phyloP scores from a whole-genome alignment of 176 grass and related monocot species.

The Tillandsia leiboldiana region DNA sequence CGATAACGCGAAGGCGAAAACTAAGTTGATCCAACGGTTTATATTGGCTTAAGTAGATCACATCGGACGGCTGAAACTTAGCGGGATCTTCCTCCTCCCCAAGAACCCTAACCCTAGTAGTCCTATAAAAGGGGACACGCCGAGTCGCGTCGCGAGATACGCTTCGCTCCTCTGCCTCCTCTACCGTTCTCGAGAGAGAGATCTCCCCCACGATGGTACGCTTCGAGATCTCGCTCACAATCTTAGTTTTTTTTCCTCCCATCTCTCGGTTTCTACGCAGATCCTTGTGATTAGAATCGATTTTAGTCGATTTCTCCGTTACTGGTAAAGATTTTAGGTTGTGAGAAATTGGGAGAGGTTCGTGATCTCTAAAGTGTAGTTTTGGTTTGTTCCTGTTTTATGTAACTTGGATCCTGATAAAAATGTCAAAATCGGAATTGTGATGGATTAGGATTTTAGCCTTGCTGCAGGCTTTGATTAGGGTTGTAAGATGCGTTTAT shows the following conservation, averaged over 20 bases:
- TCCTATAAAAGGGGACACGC: neutral
- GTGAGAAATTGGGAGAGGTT: neutral
- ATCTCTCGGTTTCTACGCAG: neutral
- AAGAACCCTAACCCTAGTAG: neutral
- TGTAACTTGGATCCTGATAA: no score
- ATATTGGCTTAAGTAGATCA: neutral
- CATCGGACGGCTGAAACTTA: neutral
- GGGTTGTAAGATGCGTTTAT: no score
- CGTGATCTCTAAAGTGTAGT: neutral
- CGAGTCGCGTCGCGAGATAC: neutral
- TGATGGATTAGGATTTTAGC: no score
- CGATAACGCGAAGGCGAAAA: no score
- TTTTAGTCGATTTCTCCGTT: neutral
- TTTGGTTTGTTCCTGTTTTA: no score
- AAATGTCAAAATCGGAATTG: no score
- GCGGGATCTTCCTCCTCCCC: neutral
- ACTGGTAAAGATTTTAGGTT: neutral
- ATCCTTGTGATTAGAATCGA: neutral
- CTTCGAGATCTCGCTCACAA: neutral
- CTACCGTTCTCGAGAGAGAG: neutral
- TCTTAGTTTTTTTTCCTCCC: neutral
- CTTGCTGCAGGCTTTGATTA: no score
- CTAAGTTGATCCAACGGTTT: neutral
- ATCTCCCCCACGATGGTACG: neutral
- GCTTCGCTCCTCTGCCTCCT: neutral